phyloP scores from a whole-genome alignment of 768 basidiomycete genomes.

The Mycena venus region DNA sequence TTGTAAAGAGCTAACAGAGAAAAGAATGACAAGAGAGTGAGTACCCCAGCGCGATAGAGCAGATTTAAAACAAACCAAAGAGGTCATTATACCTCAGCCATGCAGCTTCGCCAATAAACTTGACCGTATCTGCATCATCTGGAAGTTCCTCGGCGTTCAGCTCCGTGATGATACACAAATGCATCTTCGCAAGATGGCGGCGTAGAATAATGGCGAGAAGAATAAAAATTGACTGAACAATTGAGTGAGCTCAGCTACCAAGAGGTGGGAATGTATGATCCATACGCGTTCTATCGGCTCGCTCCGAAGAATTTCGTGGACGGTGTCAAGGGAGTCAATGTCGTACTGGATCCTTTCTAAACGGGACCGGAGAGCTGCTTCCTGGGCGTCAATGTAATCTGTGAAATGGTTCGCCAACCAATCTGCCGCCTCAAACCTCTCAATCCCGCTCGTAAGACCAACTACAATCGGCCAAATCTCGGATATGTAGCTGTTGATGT shows the following conservation, averaged over 20 bases:
- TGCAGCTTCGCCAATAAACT: constrained; percentile 11
- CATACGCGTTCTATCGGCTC: constrained; percentile 10
- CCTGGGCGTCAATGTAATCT: constrained; percentile 19
- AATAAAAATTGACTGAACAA: constrained; percentile 1
- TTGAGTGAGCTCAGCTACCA: background rate
- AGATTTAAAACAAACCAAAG: background rate
- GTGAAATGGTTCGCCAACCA: constrained; percentile 13
- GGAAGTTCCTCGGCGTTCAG: constrained; percentile 2
- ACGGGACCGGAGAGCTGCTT: background rate
- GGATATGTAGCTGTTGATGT: constrained; percentile 13
- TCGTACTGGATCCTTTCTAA: constrained; percentile 15
- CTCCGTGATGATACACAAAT: constrained; percentile 8
- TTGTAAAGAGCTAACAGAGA: constrained; percentile 5
- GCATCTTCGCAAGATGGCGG: constrained; percentile 22
- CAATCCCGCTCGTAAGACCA: background rate
- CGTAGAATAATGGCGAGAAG: constrained; percentile 13
- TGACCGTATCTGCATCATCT: background rate
- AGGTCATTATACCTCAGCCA: constrained; percentile 10
- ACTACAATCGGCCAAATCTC: constrained; percentile 9
- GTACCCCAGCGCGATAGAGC: background rate
- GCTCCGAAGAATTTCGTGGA: background rate
- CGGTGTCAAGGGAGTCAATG: constrained; percentile 13
- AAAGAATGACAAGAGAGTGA: background rate
- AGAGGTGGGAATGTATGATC: background rate
- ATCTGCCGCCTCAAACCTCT: constrained; percentile 3